Evolutionary conservation across 2,329 filamentous ascomycete genomes (phyloP).

Genomic region (Pseudopyricularia javanii): DNA sequence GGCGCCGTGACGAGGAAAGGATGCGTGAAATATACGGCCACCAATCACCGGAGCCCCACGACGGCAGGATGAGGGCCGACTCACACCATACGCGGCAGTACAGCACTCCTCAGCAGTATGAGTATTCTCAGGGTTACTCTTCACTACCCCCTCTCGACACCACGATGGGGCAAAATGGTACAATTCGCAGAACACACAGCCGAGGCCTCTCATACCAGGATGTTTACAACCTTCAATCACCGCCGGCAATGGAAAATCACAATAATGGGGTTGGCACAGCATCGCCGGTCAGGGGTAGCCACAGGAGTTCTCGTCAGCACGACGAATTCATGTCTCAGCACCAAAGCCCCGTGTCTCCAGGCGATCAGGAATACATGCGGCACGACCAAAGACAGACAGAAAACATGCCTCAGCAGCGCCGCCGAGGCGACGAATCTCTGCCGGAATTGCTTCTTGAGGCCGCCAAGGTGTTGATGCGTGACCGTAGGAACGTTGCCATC

Average conservation of each 20-base stretch:
- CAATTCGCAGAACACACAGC: background rate
- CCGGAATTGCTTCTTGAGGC: conserved; percentile 42
- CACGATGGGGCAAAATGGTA: background rate
- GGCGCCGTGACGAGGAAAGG: conserved; percentile 33
- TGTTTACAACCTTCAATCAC: background rate
- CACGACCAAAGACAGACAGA: conserved; percentile 4
- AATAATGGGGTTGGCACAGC: background rate
- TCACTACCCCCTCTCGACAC: background rate
- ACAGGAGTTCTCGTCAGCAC: background rate
- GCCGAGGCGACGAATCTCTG: conserved; percentile 29
- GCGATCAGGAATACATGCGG: conserved; percentile 16
- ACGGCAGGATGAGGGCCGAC: background rate
- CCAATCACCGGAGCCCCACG: conserved; percentile 1
- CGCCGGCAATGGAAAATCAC: background rate
- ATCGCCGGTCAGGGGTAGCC: background rate
- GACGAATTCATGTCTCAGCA: conserved; percentile 12
- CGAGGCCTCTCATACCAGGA: background rate
- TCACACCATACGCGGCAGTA: background rate
- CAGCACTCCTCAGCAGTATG: background rate
- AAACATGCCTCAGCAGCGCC: background rate
- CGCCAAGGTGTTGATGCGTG: conserved; percentile 38
- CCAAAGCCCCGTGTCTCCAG: conserved; percentile 12
- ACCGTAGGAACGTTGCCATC: conserved; percentile 49
- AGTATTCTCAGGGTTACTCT: background rate
- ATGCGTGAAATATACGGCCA: conserved; percentile 41